phyloP scores from a whole-genome alignment of 2,329 filamentous ascomycete genomes.

The Cylindrodendrum hubeiense region DNA sequence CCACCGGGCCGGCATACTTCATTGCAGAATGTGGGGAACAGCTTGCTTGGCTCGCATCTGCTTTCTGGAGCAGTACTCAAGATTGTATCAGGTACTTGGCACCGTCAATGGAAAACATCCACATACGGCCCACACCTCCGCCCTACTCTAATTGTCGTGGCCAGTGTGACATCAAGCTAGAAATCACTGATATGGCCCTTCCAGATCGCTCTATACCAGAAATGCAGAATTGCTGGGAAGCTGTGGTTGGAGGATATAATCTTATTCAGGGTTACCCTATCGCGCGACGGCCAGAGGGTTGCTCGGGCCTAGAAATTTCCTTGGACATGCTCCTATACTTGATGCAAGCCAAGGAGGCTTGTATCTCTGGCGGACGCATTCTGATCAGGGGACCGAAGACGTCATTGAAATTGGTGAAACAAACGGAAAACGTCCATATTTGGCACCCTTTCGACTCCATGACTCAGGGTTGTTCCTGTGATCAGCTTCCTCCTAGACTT shows the following conservation, averaged over 20 bases:
- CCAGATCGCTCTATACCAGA: neutral
- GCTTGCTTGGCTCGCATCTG: neutral
- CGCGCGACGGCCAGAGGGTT: neutral
- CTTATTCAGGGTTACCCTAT: neutral
- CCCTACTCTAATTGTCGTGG: neutral
- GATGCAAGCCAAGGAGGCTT: neutral
- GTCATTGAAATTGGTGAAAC: neutral
- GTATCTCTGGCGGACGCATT: neutral
- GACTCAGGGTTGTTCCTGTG: neutral
- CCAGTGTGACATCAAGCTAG: neutral
- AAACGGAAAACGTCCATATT: neutral
- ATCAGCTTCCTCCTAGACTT: neutral
- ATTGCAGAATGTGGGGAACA: neutral
- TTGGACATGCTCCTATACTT: neutral
- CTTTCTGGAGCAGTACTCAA: neutral
- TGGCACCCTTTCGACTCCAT: neutral
- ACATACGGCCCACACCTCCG: neutral
- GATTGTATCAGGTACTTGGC: neutral
- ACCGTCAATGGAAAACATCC: neutral
- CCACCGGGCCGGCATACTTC: neutral
- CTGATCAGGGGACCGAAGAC: neutral
- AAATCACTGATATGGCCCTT: neutral
- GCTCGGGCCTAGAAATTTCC: neutral
- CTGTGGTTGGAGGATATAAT: neutral
- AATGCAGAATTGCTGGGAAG: neutral